phyloP scores from a whole-genome alignment of 306 rosid species.

The Biancaea sappan region DNA sequence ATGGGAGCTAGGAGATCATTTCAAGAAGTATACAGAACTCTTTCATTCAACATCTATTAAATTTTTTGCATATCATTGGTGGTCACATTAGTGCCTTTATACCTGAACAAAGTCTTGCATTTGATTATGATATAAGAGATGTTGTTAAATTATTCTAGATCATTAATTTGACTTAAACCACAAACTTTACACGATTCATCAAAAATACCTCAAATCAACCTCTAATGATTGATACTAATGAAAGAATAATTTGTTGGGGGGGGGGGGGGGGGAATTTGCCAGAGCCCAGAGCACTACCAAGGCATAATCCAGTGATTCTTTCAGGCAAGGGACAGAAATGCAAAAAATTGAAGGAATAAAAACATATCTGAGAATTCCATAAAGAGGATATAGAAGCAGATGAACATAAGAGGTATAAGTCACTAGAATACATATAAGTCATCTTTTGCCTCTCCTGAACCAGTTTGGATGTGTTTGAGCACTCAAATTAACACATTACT shows the following conservation, averaged over 20 bases:
- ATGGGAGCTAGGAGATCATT: background rate
- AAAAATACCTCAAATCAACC: constrained; percentile 13
- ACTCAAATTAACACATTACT: background rate
- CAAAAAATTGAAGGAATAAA: background rate
- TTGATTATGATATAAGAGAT: background rate
- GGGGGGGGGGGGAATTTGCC: background rate
- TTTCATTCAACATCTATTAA: background rate
- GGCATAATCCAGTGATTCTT: background rate
- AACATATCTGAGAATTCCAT: background rate
- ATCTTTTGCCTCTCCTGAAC: constrained; percentile 12
- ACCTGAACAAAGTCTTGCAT: background rate
- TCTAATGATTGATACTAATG: background rate
- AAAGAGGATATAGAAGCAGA: background rate
- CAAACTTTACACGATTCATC: too few species aligned
- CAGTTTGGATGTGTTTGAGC: background rate
- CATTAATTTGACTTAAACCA: background rate
- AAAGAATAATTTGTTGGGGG: background rate
- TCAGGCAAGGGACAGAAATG: too few species aligned
- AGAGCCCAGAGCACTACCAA: background rate
- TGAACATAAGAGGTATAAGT: background rate
- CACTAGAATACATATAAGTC: background rate
- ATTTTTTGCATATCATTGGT: background rate
- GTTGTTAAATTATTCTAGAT: background rate
- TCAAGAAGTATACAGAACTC: background rate
- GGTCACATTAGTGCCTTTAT: background rate